Evolutionary conservation across 1,284 basidiomycete species (phyloP).

Genomic region (Leccinum subatratum): DNA sequence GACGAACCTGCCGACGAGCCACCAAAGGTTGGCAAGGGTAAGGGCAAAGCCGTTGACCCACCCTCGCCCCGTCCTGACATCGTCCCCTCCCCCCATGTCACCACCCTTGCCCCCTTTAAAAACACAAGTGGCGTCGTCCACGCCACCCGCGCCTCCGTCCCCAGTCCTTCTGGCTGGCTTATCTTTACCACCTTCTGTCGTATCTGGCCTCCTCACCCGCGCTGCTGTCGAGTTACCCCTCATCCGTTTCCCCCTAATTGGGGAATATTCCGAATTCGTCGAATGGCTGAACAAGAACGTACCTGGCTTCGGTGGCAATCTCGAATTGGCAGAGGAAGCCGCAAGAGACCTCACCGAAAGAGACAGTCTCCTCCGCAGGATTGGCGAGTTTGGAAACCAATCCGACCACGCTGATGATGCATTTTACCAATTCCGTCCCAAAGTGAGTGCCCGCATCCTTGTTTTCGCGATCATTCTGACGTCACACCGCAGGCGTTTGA

Average conservation of each 20-base stretch:
- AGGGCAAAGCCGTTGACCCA: conserved; percentile 58
- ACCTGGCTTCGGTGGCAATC: conserved; percentile 62
- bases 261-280: conserved; percentile 82
- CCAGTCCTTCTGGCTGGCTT: conserved; percentile 73
- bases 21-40: conserved; percentile 71
- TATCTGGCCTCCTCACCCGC: conserved; percentile 65
- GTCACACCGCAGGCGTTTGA: conserved; percentile 56
- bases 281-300: conserved; percentile 70
- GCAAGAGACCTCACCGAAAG: conserved; percentile 73
- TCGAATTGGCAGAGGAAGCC: conserved; percentile 76
- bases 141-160: conserved; percentile 38
- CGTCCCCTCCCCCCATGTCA: conserved; percentile 63
- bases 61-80: conserved; percentile 36
- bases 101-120: conserved; percentile 48
- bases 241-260: conserved; percentile 76
- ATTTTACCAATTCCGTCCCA: conserved; percentile 75
- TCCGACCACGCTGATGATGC: conserved; percentile 73
- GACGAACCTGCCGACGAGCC: conserved; percentile 24
- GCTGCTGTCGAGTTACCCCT: conserved; percentile 62
- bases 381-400: conserved; percentile 77
- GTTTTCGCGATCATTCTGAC: conserved; percentile 8
- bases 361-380: conserved; percentile 66
- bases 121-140: conserved; percentile 30
- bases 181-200: conserved; percentile 54
- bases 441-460: conserved; percentile 41